phyloP scores from a whole-genome alignment of 805 yeast genomes.

The Pichia kluyveri region DNA sequence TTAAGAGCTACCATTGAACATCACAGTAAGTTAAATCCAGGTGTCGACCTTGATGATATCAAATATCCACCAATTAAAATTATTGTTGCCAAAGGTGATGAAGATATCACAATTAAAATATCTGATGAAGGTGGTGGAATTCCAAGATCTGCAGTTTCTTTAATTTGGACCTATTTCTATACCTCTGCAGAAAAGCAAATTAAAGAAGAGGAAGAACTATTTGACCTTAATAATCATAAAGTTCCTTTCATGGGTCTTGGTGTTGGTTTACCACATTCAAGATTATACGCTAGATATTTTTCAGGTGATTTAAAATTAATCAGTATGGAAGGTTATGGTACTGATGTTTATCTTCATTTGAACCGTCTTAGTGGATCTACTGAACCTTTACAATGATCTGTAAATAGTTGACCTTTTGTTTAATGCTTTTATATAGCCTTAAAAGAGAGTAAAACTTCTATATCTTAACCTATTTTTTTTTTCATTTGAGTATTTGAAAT shows the following conservation, averaged over 20 bases:
- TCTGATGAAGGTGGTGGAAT: constrained; percentile 95
- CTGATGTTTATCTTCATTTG: constrained; percentile 83
- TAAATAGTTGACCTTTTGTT: too few species aligned
- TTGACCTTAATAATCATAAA: constrained; percentile 21
- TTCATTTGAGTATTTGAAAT: too few species aligned
- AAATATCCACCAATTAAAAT: constrained; percentile 78
- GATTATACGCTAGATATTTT: constrained; percentile 81
- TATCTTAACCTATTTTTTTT: too few species aligned
- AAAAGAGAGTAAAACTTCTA: too few species aligned
- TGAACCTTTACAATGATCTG: constrained; percentile 47
- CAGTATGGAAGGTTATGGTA: constrained; percentile 91
- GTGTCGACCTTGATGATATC: constrained; percentile 47
- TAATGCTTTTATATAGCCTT: too few species aligned
- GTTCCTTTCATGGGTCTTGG: constrained; percentile 96
- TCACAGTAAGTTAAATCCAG: constrained; percentile 49
- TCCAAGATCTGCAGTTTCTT: constrained; percentile 72
- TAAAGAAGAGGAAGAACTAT: constrained; percentile 19
- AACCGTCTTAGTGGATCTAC: constrained; percentile 66
- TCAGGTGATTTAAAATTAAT: constrained; percentile 85
- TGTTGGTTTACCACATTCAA: constrained; percentile 79
- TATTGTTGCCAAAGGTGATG: constrained; percentile 80
- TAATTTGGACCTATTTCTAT: constrained; percentile 86
- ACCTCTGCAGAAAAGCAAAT: constrained; percentile 75
- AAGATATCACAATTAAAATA: constrained; percentile 83
- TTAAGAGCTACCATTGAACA: constrained; percentile 84